Conservation (phyloP, 768 basidiomycete genomes). For the Tulasnella sp. region DNA sequence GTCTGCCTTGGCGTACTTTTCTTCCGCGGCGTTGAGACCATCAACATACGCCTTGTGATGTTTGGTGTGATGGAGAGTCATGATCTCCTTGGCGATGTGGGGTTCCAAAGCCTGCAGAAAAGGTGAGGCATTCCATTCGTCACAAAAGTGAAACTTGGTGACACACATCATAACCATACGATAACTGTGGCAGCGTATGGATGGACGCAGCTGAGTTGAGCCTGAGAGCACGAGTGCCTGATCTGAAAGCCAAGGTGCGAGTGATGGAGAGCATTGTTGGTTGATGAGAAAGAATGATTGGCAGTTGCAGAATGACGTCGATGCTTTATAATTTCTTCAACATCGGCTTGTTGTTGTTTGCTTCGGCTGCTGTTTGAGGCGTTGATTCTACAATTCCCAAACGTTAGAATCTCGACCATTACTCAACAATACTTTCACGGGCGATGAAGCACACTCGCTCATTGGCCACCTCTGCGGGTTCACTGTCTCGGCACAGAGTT, state of each 20-base stretch:
- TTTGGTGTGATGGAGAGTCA: conserved; percentile 86
- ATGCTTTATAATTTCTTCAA: no score
- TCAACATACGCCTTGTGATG: conserved; percentile 79
- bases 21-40: conserved; percentile 86
- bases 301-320: no score
- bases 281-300: not conserved
- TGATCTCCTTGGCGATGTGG: conserved; percentile 80
- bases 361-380: no score
- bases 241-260: conserved; percentile 33
- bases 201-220: conserved; percentile 34
- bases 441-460: no score
- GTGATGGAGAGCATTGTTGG: conserved; percentile 39
- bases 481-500: no score
- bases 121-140: not conserved
- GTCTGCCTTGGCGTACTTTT: conserved; percentile 46
- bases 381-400: no score
- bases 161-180: conserved; percentile 66
- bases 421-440: no score
- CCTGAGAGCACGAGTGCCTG: conserved; percentile 35
- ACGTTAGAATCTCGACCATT: no score
- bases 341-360: no score
- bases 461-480: no score
- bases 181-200: conserved; percentile 67
- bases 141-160: not conserved
- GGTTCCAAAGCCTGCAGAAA: conserved; percentile 69